Evolutionary conservation across 352 stramenopile species (phyloP).

Genomic region (Pythium monospermum): DNA sequence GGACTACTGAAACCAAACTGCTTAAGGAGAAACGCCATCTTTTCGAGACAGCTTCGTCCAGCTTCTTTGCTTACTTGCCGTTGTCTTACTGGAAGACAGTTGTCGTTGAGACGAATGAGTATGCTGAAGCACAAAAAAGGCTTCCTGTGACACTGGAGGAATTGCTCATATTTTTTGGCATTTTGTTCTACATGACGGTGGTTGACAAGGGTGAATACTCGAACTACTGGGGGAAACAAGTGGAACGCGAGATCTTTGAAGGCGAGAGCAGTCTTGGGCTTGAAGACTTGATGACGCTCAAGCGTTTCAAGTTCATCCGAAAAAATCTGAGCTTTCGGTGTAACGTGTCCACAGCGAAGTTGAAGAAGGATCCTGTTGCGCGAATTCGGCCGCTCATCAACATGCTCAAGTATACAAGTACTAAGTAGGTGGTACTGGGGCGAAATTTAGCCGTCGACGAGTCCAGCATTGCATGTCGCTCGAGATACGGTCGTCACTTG

Average conservation of each 20-base stretch:
- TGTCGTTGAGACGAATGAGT: conserved; percentile 20
- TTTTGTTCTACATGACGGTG: conserved; percentile 26
- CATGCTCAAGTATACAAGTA: conserved; percentile 19
- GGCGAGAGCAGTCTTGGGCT: background rate
- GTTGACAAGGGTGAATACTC: conserved; percentile 24
- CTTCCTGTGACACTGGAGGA: conserved; percentile 17
- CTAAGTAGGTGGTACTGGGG: conserved; percentile 22
- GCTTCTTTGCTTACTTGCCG: conserved; percentile 26
- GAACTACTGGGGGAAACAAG: conserved; percentile 29
- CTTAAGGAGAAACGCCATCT: too few species aligned
- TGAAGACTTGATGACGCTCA: conserved; percentile 17
- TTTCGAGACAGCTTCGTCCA: conserved; percentile 19
- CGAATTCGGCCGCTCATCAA: conserved; percentile 25
- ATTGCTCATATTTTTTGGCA: conserved; percentile 28
- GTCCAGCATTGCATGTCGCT: conserved; percentile 20
- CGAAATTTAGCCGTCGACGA: conserved; percentile 25
- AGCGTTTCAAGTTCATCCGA: conserved; percentile 19
- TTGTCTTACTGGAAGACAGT: conserved; percentile 26
- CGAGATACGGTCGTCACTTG: conserved; percentile 21
- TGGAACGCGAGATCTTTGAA: conserved; percentile 13
- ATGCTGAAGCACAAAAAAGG: background rate
- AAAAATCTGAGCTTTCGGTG: conserved; percentile 21
- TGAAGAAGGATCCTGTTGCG: conserved; percentile 1
- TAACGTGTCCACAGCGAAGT: background rate
- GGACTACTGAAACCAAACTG: too few species aligned